Base-by-base conservation (phyloP, 139 green algal species). In the Picochlorum sp. region DNA sequence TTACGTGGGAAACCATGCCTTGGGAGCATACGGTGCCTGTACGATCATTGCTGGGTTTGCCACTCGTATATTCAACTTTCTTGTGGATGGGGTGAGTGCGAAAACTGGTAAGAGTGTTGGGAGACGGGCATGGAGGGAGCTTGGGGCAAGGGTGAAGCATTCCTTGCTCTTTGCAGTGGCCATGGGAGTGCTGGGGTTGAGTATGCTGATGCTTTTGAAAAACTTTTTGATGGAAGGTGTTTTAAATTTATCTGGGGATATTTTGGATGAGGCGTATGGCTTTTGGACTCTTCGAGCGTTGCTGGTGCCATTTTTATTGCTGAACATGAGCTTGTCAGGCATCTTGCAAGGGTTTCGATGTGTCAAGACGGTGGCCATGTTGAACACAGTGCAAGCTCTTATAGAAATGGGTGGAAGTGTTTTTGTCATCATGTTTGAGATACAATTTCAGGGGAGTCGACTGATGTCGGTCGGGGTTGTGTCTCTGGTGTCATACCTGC, bases 11-110 rank as follows among this genome's bases (percentile, higher is more conserved):
- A 72, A 51, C 15, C 50, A 49, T 16, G 65, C 64, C 2, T 64
- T 73, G 34, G 80, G 59, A 16, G 75, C 71, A 10, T 83, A 71
- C 72, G 64, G 34, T 28, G 80, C 76, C 47, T 74, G 74, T 4
- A 30, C 26, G 23, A 85, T 67, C 2, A 72, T 62, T 3, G 61
- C 69, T 26, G 84, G 78, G 41, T 73, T 81, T 6, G 64, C 72
- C 1, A 63, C 65, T 5, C 62, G 73, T 14, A 47, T 86, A 9
- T 86, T 81, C 66, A 88, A 88, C 58, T 87, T 89, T 41, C 70
- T 87, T 46, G 69, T 81, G 18, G 72, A 79, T 54, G 77, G 81
- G n/a, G 73, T 88, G 15, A 72, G 52, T 34, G 75, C 76, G 15
- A 87, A 85, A 58, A 75, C 82, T n/a, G 73, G 80, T 24, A 60